Base-by-base conservation (phyloP, 139 green algal species). In the Tetratostichococcus sp. region DNA sequence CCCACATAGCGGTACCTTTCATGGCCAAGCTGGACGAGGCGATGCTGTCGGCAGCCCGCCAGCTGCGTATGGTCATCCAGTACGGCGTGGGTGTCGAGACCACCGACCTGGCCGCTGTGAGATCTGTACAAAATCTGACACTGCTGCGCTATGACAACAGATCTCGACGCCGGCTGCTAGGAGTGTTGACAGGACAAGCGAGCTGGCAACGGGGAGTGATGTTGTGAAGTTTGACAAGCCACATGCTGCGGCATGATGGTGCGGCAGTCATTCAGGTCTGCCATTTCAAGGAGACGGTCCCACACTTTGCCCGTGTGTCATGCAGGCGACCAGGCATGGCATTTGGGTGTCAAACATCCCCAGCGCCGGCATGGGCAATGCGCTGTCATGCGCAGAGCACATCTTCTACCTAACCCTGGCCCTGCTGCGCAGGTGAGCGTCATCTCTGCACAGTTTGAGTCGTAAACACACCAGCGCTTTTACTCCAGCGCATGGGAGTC, bases 261-360 rank as follows among this genome's bases (percentile, higher is more conserved):
- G n/a, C n/a, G n/a, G n/a, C n/a, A n/a, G n/a, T n/a, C n/a, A n/a
- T n/a, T n/a, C n/a, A n/a, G n/a, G n/a, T n/a, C n/a, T n/a, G n/a
- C n/a, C n/a, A n/a, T n/a, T n/a, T n/a, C n/a, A n/a, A n/a, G n/a
- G n/a, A n/a, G n/a, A n/a, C n/a, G n/a, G n/a, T n/a, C n/a, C n/a
- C n/a, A n/a, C n/a, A n/a, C n/a, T n/a, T n/a, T n/a, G n/a, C n/a
- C n/a, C n/a, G n/a, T n/a, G n/a, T n/a, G n/a, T n/a, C n/a, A n/a
- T 31, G 71, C 81, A 89, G 78, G 86, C 87, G 28, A 90, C 84
- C 2, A 31, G 33, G 26, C 71, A 66, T 19, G 87, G 86, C 16
- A 86, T 93, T 11, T 82, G 73, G 71, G 89, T 93, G 30, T 76
- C 42, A 59, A 89, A 91, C 74, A 94, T 93, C 30, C 85, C 84